Percentiles rank a stretch among this genome's conserved stretches.
Evolutionary conservation across 1,284 basidiomycete species (phyloP).

Genomic region (Cerioporus squamosus): DNA sequence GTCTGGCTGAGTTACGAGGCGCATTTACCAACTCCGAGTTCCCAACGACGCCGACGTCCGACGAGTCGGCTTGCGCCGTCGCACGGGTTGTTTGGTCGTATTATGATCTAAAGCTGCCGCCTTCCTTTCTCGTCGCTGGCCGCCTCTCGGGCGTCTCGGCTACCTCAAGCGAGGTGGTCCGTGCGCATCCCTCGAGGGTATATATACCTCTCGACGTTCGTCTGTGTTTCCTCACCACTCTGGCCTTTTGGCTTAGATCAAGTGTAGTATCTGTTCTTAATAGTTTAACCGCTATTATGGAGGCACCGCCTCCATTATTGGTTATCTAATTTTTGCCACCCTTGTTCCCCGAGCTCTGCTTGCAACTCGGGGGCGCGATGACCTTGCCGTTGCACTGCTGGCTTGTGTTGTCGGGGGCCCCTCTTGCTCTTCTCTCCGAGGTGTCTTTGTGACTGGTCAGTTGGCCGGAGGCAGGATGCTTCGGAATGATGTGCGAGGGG

Average conservation of each 20-base stretch:
- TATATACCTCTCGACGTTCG: too few relatives aligned
- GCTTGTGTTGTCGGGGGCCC: slow-evolving; percentile 29
- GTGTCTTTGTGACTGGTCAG: slow-evolving; percentile 10
- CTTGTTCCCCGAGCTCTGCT: slow-evolving; percentile 18
- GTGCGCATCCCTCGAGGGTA: too few relatives aligned
- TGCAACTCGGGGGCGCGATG: slow-evolving; percentile 19
- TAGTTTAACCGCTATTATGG: slow-evolving; percentile 78
- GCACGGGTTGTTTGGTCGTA: slow-evolving; percentile 27
- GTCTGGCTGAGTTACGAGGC: too few relatives aligned
- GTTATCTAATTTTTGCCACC: slow-evolving; percentile 33
- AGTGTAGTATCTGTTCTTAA: slow-evolving; percentile 96
- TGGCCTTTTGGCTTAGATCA: slow-evolving; percentile 97
- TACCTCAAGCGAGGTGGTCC: too few relatives aligned
- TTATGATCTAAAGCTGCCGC: slow-evolving; percentile 5
- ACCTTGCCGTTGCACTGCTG: slow-evolving; percentile 27
- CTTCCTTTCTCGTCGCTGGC: slow-evolving; percentile 15
- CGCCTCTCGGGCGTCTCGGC: too few relatives aligned
- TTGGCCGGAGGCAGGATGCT: slow-evolving; percentile 13
- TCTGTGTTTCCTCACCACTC: slow-evolving; percentile 61
- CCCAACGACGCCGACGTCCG: too few relatives aligned
- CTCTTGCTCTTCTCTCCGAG: slow-evolving; percentile 18
- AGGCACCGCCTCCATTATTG: slow-evolving; percentile 36
- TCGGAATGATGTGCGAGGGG: slow-evolving; percentile 16
- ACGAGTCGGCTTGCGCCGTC: too few relatives aligned
- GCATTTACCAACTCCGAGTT: too few relatives aligned